Evolutionary conservation across 1,284 basidiomycete species (phyloP).

Genomic region (Vanrija sp.): DNA sequence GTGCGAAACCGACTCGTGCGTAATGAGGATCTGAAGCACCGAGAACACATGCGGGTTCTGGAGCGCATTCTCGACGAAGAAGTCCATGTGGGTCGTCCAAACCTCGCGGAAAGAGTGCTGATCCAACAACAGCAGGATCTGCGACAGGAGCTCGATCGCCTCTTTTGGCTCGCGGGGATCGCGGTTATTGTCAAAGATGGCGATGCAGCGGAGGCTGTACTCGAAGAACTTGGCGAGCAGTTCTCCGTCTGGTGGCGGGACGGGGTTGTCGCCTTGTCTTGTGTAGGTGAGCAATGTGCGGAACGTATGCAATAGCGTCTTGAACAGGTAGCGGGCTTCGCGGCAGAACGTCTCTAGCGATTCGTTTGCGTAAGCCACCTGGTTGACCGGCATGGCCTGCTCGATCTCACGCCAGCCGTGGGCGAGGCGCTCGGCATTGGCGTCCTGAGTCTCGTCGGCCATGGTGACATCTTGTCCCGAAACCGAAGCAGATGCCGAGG

Average conservation of each 20-base stretch:
- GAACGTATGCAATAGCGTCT: constrained; percentile 85
- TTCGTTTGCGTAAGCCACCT: constrained; percentile 68
- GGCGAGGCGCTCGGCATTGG: constrained; percentile 30
- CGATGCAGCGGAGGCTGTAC: constrained; percentile 77
- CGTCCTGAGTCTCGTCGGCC: constrained; percentile 21
- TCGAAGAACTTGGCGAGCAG: constrained; percentile 84
- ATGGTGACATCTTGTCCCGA: constrained; percentile 14
- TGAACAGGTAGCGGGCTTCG: constrained; percentile 80
- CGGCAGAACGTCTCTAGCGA: constrained; percentile 67
- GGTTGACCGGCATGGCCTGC: constrained; percentile 70
- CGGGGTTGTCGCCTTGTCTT: constrained; percentile 71
- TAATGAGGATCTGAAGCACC: constrained; percentile 82
- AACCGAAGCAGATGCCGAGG: neutral
- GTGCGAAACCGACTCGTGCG: constrained; percentile 76
- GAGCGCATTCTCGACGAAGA: constrained; percentile 76
- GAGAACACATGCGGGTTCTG: constrained; percentile 77
- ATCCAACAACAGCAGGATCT: constrained; percentile 75
- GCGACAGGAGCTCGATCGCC: constrained; percentile 78
- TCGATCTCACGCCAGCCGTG: constrained; percentile 61
- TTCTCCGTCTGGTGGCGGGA: constrained; percentile 70
- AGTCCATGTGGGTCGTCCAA: constrained; percentile 84
- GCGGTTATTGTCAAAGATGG: constrained; percentile 67
- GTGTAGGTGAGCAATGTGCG: constrained; percentile 75
- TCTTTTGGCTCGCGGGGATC: constrained; percentile 81
- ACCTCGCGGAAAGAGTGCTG: constrained; percentile 90